phyloP scores from a whole-genome alignment of 768 basidiomycete species.

The Russula earlei region DNA sequence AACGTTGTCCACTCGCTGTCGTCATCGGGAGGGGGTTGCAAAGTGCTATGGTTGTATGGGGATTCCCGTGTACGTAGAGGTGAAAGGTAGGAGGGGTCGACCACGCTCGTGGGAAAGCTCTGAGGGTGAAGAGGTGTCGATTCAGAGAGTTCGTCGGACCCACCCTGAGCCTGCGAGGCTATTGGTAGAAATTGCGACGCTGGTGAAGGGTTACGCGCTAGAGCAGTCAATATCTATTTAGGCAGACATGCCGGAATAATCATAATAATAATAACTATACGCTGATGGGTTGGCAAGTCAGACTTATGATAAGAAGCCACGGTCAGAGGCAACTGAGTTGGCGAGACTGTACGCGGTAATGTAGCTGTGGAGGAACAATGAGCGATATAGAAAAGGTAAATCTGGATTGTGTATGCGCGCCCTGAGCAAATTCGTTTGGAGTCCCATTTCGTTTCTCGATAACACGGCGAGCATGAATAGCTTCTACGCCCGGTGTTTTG shows the following conservation, averaged over 20 bases:
- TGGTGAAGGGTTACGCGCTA: neutral
- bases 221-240: neutral
- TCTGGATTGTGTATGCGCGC: neutral
- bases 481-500: neutral
- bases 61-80: neutral
- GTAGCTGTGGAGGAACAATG: neutral
- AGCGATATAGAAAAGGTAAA: neutral
- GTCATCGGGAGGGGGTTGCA: neutral
- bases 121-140: neutral
- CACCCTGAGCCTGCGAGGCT: neutral
- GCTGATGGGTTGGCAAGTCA: neutral
- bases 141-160: neutral
- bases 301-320: too few species aligned
- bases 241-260: too few species aligned
- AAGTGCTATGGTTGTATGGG: conserved; percentile 8
- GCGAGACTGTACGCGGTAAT: neutral
- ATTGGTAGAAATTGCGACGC: neutral
- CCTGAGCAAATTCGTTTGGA: neutral
- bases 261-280: neutral
- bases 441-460: neutral
- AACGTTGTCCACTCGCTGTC: conserved; percentile 13
- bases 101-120: neutral
- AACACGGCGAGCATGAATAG: neutral
- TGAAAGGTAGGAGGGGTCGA: neutral
- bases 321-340: neutral